Evolutionary conservation across 352 stramenopile genomes (phyloP), one percentile per base, ranked within the genome.

Genomic region (Globisporangium cylindrosporum): DNA sequence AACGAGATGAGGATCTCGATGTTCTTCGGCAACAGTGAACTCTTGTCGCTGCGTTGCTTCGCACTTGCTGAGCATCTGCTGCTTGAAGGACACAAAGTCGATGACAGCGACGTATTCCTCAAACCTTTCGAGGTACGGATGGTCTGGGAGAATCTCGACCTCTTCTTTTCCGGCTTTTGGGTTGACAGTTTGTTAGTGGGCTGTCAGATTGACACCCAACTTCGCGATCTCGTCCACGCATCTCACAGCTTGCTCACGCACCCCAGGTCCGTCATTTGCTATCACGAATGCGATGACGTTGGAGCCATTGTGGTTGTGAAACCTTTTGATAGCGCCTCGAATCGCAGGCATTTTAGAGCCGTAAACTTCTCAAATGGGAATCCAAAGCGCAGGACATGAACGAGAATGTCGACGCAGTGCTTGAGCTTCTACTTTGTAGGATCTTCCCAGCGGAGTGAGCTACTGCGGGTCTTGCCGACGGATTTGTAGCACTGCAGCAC

Each of bases 1-100:
- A 67, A 67, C 10, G 51, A 20, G 3, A 22, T 32, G 4, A 67
- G 62, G 6, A 53, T 59, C 22, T 67, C 62, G 4, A 67, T 53
- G 32, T 60, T 53, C 51, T 53, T 67, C 3, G 49, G 62, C 22
- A 67, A 22, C 49, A 60, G 36, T 51, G 12, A 67, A 53, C 1
- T n/a, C 20, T 43, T 12, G 62, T 18, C 62, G 62, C 22, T 41
- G 27, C 8, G 12, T 18, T 3, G 20, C 62, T 60, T 59, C 62
- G 32, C 22, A n/a, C 5, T 58, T 20, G 12, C 62, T 51, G 22
- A 22, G 8, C 34, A 67, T 38, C 18, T 36, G 51, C 51, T 53
- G 22, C 27, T 32, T 59, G 32, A 27, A 60, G 20, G 43, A 9
- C 34, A 22, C 62, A 20, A 51, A 59, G 62, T 67, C 62, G 15